These are phyloP conservation scores for Populus hybrid DNA, from an alignment of 441 rosid genomes.

Conservation along the genomic window DNA sequence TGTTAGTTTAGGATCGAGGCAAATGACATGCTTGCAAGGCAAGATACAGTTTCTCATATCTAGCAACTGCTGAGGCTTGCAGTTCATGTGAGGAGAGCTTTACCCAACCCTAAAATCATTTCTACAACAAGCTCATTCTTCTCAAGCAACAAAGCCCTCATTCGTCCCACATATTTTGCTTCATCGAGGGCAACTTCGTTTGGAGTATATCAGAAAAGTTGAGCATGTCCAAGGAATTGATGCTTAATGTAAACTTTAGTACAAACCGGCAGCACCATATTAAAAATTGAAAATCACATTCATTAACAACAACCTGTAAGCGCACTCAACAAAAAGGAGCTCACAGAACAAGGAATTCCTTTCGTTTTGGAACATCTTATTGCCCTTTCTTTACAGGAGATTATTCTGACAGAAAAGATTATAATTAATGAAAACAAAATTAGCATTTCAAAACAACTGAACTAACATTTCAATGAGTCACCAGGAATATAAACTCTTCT, in stretches of 20 bases:
- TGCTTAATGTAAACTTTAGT: neutral
- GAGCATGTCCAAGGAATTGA: neutral
- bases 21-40: neutral
- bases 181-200: neutral
- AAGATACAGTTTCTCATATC: neutral
- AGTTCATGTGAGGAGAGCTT: neutral
- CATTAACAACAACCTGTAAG: constrained; percentile 14
- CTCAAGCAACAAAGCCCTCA: neutral
- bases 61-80: neutral
- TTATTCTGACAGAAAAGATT: constrained; percentile 29
- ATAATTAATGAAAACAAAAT: constrained; percentile 29
- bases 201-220: neutral
- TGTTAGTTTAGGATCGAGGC: neutral
- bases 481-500: constrained; percentile 22
- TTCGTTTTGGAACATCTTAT: constrained; percentile 15
- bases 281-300: constrained; percentile 10
- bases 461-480: constrained; percentile 21
- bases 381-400: constrained; percentile 24
- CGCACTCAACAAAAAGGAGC: constrained; percentile 9
- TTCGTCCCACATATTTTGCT: neutral
- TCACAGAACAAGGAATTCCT: constrained; percentile 29
- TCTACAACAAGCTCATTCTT: neutral
- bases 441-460: constrained; percentile 34
- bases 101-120: neutral
- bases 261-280: neutral